Evolutionary conservation across 1,139 yeast species (phyloP).

Genomic region (Debaryomyces sp.): DNA sequence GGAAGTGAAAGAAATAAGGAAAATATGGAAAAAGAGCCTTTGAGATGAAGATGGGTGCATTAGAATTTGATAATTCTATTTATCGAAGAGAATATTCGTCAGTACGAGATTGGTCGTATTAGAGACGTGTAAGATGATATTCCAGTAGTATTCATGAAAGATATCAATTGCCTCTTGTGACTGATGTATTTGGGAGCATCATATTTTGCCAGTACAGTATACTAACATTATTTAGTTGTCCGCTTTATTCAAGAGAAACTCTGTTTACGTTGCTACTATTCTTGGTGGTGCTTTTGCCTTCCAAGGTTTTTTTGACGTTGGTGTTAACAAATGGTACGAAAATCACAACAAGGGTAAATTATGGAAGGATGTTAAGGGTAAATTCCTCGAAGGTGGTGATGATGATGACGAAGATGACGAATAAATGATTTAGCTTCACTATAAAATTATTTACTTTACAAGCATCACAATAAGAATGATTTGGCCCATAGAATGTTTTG

Average conservation of each 20-base stretch:
- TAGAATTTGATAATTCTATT: not conserved
- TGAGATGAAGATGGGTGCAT: not conserved
- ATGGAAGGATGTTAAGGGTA: slow-evolving; percentile 90
- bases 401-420: slow-evolving; percentile 63
- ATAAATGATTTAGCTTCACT: slow-evolving; percentile 10
- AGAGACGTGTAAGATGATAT: not conserved
- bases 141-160: not conserved
- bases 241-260: slow-evolving; percentile 87
- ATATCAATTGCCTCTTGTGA: not conserved
- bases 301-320: slow-evolving; percentile 81
- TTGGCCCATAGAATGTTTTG: not conserved
- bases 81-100: not conserved
- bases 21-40: not conserved
- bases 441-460: not conserved
- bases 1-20: not conserved
- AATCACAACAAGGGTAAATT: slow-evolving; percentile 91
- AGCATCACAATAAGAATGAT: slow-evolving; percentile 1
- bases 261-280: slow-evolving; percentile 83
- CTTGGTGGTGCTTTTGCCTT: slow-evolving; percentile 88
- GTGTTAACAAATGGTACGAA: slow-evolving; percentile 82
- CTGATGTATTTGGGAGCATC: not conserved
- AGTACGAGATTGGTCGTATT: not conserved
- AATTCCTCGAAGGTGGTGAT: slow-evolving; percentile 59
- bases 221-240: slow-evolving; percentile 25
- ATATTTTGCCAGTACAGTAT: not conserved